phyloP scores from a whole-genome alignment of 805 yeast genomes.

The Wilhelminamyces savonicus region DNA sequence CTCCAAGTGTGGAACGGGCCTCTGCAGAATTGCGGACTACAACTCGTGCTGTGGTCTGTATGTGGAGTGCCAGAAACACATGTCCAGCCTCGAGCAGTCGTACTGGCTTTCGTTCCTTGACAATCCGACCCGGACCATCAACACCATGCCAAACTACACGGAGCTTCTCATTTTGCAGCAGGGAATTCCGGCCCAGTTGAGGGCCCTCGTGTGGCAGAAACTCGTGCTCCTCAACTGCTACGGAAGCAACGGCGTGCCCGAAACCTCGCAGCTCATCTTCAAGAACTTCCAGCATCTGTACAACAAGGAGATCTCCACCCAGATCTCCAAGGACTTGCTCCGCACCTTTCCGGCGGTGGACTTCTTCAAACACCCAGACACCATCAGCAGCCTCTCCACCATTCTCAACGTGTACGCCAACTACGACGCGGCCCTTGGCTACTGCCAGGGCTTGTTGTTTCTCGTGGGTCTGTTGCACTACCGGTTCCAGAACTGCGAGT shows the following conservation, averaged over 20 bases:
- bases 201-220: constrained; percentile 41
- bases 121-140: constrained; percentile 38
- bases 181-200: constrained; percentile 39
- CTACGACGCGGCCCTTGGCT: constrained; percentile 60
- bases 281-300: constrained; percentile 39
- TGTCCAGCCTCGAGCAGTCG: constrained; percentile 22
- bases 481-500: constrained; percentile 25
- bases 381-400: constrained; percentile 42
- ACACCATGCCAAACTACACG: constrained; percentile 43
- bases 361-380: constrained; percentile 39
- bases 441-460: constrained; percentile 63
- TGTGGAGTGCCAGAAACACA: constrained; percentile 9
- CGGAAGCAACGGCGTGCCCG: constrained; percentile 24
- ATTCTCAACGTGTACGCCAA: constrained; percentile 57
- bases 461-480: constrained; percentile 52
- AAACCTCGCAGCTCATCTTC: constrained; percentile 25
- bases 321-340: constrained; percentile 51
- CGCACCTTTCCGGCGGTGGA: constrained; percentile 54
- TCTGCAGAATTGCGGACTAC: constrained; percentile 6
- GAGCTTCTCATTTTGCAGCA: constrained; percentile 36
- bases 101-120: constrained; percentile 42
- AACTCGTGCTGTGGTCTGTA: constrained; percentile 19
- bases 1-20: constrained; percentile 20
- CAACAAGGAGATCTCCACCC: constrained; percentile 30
- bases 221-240: constrained; percentile 21